Evolutionary conservation across 768 basidiomycete species (phyloP).

Genomic region (Calocera cornea): DNA sequence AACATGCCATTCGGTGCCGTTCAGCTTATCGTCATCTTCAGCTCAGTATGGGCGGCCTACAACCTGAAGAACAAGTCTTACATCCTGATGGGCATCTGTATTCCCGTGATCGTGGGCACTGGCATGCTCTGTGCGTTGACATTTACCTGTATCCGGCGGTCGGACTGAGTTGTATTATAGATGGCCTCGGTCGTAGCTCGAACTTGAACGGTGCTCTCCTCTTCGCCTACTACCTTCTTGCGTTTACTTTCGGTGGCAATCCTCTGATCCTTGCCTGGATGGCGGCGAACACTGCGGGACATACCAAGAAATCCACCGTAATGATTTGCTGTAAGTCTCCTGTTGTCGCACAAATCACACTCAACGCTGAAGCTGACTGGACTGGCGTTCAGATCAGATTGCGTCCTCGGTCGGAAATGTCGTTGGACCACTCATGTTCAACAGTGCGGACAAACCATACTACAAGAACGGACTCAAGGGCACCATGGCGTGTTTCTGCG

Average conservation of each 20-base stretch:
- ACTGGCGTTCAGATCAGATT: not conserved
- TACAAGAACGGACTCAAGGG: conserved; percentile 1
- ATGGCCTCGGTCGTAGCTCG: not conserved
- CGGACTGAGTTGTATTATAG: not conserved
- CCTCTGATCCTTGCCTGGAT: conserved; percentile 25
- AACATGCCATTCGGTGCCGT: conserved; percentile 16
- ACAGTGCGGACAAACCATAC: conserved; percentile 18
- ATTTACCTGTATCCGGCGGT: not conserved
- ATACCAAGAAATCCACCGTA: conserved; percentile 4
- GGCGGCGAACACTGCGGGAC: conserved; percentile 22
- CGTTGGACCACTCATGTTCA: conserved; percentile 23
- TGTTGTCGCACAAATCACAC: conserved; percentile 15
- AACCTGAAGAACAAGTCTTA: conserved; percentile 18
- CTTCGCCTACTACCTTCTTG: conserved; percentile 23
- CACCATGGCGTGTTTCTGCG: not conserved
- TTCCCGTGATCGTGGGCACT: conserved; percentile 9
- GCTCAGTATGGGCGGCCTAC: conserved; percentile 17
- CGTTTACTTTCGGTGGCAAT: conserved; percentile 24
- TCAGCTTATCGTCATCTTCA: conserved; percentile 19
- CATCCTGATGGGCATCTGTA: conserved; percentile 15
- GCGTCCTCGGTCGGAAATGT: conserved; percentile 22
- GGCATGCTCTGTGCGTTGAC: conserved; percentile 18
- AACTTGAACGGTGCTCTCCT: conserved; percentile 16
- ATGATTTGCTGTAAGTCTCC: conserved; percentile 7
- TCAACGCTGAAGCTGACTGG: conserved; percentile 6